These are phyloP conservation scores for Betula pendula DNA, from an alignment of 306 rosid genomes.

Conservation along the genomic window DNA sequence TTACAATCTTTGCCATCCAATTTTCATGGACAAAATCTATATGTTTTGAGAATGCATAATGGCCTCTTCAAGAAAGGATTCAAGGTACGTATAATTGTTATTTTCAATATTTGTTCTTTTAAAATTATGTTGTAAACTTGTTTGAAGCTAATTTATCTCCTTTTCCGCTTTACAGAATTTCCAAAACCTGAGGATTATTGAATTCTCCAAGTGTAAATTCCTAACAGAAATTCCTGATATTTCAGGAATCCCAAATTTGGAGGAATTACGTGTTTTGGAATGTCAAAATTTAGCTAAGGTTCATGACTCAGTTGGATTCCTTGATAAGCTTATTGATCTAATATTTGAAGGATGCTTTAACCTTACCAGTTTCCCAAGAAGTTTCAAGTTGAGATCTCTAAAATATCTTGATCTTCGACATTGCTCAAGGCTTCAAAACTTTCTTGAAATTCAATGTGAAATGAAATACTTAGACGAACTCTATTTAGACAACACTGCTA, in stretches of 20 bases:
- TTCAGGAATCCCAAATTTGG: conserved; percentile 25
- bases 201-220: background rate
- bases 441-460: background rate
- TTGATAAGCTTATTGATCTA: conserved; percentile 18
- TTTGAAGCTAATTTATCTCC: background rate
- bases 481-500: background rate
- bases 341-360: background rate
- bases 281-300: conserved; percentile 14
- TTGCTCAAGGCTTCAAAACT: background rate
- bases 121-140: background rate
- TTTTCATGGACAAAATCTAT: background rate
- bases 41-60: background rate
- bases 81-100: background rate
- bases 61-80: background rate
- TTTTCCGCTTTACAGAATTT: background rate
- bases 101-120: background rate
- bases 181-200: background rate
- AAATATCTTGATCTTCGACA: background rate
- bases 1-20: background rate
- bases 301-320: conserved; percentile 27
- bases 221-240: background rate
- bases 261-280: conserved; percentile 27
- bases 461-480: background rate
- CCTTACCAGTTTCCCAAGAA: conserved; percentile 15
- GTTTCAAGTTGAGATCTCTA: background rate